Base-by-base conservation (phyloP, 2,329 filamentous ascomycete species). In the Sarocladium kiliense region DNA sequence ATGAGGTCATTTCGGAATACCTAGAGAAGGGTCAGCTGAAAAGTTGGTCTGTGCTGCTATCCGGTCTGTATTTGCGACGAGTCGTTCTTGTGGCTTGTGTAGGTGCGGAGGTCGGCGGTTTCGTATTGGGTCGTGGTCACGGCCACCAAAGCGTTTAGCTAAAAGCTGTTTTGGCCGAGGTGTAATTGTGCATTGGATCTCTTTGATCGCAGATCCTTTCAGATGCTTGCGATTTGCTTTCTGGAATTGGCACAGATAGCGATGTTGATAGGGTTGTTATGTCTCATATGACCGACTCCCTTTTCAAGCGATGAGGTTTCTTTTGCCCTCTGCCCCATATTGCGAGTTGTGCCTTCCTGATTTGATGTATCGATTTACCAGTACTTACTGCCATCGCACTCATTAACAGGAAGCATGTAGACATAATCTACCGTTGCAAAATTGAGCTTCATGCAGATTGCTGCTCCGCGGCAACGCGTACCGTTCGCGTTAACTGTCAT, bases 1-100 rank as follows among this genome's bases (percentile, higher is more conserved):
- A 44, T 44, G 39, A 44, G 39, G 39, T 44, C 39, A 44, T 44
- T 23, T 44, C 39, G n/a, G n/a, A n/a, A n/a, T n/a, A n/a, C n/a
- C n/a, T n/a, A n/a, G 36, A n/a, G 36, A n/a, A 34, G 30, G 7
- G 30, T 34, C 30, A 34, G n/a, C n/a, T 34, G 30, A 9, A 34
- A 34, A 34, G 7, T 39, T 11, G 12, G 39, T 18, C 39, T 44
- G 18, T 18, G 39, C 39, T 44, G 39, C n/a, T n/a, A n/a, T n/a
- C n/a, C n/a, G n/a, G n/a, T 44, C 3, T 47, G 44, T 47, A 47
- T 30, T 18, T 47, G 44, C 16, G 19, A 47, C 12, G 23, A 14
- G 23, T 23, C 21, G 11, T 3, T 47, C 25, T 11, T 47, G 44
- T 47, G 44, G 44, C 21, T 47, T 27, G 44, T 10, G 30, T 32